These are phyloP conservation scores for Pythium rhizo-oryzae DNA, from an alignment of 352 stramenopile genomes.

Conservation along the genomic window DNA sequence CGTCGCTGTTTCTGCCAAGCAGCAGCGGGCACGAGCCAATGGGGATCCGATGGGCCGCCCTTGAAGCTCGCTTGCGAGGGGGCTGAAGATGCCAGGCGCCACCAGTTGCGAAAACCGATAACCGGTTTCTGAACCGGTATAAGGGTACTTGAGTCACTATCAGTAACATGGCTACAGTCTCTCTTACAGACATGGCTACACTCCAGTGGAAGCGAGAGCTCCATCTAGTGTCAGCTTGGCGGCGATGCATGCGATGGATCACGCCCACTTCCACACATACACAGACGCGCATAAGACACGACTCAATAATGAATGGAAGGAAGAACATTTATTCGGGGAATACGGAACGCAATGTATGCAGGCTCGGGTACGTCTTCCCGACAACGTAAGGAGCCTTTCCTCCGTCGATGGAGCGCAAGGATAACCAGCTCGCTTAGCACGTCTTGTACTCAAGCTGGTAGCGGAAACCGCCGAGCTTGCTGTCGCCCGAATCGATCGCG, in stretches of 20 bases:
- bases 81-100: constrained; percentile 5
- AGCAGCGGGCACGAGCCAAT: constrained; percentile 3
- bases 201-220: no score
- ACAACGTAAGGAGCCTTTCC: not conserved
- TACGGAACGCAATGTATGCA: no score
- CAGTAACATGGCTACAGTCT: constrained; percentile 10
- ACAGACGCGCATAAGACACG: no score
- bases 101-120: not conserved
- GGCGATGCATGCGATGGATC: no score
- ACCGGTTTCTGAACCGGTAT: not conserved
- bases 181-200: no score
- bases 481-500: constrained; percentile 52
- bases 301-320: no score
- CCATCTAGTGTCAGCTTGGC: no score
- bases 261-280: no score
- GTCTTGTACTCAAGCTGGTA: constrained; percentile 46
- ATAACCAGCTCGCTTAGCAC: constrained; percentile 1
- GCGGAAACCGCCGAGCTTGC: constrained; percentile 44
- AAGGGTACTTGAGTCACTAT: not conserved
- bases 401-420: not conserved
- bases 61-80: not conserved
- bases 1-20: not conserved
- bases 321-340: no score
- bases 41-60: not conserved
- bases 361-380: not conserved